These are phyloP conservation scores for Penicillium alfredii DNA, from an alignment of 495 filamentous ascomycete genomes.

Conservation along the genomic window DNA sequence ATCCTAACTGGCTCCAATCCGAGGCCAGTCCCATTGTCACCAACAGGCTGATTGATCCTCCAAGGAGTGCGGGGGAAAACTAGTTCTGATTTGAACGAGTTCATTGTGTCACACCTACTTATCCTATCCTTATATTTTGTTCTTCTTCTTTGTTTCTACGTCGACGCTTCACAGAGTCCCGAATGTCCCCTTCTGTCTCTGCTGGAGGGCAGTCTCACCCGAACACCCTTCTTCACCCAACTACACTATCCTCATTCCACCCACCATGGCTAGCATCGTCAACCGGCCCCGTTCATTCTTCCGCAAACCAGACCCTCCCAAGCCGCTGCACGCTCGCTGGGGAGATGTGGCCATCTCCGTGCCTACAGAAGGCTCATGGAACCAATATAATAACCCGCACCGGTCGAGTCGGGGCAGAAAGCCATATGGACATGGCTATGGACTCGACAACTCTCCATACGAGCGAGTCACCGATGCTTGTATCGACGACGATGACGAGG, in stretches of 20 bases:
- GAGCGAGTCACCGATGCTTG: neutral
- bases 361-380: conserved; percentile 40
- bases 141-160: no score
- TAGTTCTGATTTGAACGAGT: no score
- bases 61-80: no score
- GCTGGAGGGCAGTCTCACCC: neutral
- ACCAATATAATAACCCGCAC: conserved; percentile 34
- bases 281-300: conserved; percentile 30
- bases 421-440: conserved; percentile 26
- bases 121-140: no score
- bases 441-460: conserved; percentile 17
- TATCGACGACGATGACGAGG: conserved; percentile 7
- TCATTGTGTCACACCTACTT: no score
- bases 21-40: no score
- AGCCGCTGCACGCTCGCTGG: conserved; percentile 35
- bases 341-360: conserved; percentile 35
- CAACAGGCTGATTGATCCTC: no score
- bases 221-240: neutral
- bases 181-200: no score
- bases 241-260: no score
- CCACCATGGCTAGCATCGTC: conserved; percentile 30
- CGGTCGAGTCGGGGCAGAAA: conserved; percentile 11
- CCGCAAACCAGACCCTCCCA: conserved; percentile 24
- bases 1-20: no score
- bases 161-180: no score